Evolutionary conservation across 2,329 filamentous ascomycete genomes (phyloP).

Genomic region (Colletotrichum abscissum): DNA sequence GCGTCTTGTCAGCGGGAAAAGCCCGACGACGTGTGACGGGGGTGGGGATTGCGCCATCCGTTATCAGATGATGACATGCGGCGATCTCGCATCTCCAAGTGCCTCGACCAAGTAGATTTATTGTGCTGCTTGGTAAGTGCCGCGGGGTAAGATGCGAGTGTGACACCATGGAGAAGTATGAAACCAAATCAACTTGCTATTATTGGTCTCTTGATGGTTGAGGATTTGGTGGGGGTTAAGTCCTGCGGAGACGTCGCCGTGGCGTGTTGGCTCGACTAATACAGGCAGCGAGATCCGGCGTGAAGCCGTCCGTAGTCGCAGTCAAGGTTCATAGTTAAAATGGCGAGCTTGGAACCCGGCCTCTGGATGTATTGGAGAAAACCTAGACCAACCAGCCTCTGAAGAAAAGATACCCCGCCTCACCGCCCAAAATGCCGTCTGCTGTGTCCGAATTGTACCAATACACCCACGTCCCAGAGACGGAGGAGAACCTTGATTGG

Average conservation of each 20-base stretch:
- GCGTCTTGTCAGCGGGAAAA: neutral
- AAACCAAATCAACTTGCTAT: constrained; percentile 14
- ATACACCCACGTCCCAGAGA: constrained; percentile 49
- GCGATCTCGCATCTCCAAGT: constrained; percentile 24
- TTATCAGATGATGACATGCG: constrained; percentile 36
- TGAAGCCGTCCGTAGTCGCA: constrained; percentile 4
- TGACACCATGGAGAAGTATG: neutral
- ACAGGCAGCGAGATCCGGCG: neutral
- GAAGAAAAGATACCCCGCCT: constrained; percentile 10
- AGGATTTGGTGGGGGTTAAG: neutral
- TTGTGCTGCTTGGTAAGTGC: neutral
- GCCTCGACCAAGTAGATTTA: constrained; percentile 3
- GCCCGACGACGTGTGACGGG: neutral
- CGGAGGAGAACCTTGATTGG: constrained; percentile 50
- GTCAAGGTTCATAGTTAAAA: constrained; percentile 19
- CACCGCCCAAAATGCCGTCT: constrained; percentile 44
- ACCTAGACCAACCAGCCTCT: neutral
- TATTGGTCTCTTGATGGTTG: constrained; percentile 11
- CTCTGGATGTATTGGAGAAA: neutral
- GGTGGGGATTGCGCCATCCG: constrained; percentile 34
- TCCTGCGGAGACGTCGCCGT: neutral
- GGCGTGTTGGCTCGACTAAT: neutral
- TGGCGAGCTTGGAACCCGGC: constrained; percentile 27
- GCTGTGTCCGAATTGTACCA: constrained; percentile 44
- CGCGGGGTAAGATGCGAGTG: constrained; percentile 26